Evolutionary conservation across 306 rosid genomes (phyloP).

Genomic region (Vachellia pachyceras): DNA sequence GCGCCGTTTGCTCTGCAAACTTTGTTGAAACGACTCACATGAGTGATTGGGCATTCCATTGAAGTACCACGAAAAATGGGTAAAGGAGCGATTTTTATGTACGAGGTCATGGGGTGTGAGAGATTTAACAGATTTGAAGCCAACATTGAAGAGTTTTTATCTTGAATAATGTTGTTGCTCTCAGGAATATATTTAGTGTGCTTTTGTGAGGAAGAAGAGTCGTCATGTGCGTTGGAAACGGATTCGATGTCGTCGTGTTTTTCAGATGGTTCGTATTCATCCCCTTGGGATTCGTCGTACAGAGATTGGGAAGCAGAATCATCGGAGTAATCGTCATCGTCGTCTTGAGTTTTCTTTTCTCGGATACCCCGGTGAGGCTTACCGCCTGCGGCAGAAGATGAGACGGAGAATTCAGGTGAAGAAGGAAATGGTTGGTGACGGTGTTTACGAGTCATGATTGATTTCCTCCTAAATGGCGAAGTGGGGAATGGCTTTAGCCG

Average conservation of each 20-base stretch:
- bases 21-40: conserved; percentile 66
- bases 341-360: background rate
- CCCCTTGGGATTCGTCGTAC: conserved; percentile 26
- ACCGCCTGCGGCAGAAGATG: background rate
- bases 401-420: conserved; percentile 31
- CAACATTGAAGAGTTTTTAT: conserved; percentile 13
- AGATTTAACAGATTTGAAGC: conserved; percentile 28
- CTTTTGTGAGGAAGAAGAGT: conserved; percentile 25
- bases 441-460: conserved; percentile 48
- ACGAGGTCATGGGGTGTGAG: conserved; percentile 28
- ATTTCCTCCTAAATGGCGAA: background rate
- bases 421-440: conserved; percentile 10
- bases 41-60: conserved; percentile 55
- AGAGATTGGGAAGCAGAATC: conserved; percentile 46
- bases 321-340: conserved; percentile 23
- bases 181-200: conserved; percentile 27
- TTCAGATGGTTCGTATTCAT: conserved; percentile 33
- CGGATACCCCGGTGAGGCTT: conserved; percentile 20
- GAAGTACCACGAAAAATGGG: conserved; percentile 60
- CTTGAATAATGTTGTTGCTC: conserved; percentile 3
- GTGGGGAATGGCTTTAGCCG: background rate
- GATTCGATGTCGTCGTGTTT: conserved; percentile 28
- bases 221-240: conserved; percentile 14
- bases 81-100: conserved; percentile 61
- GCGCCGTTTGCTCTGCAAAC: conserved; percentile 70